Evolutionary conservation across 306 rosid species (phyloP), one percentile per base, ranked within the genome.

Genomic region (Castanopsis chinensis): DNA sequence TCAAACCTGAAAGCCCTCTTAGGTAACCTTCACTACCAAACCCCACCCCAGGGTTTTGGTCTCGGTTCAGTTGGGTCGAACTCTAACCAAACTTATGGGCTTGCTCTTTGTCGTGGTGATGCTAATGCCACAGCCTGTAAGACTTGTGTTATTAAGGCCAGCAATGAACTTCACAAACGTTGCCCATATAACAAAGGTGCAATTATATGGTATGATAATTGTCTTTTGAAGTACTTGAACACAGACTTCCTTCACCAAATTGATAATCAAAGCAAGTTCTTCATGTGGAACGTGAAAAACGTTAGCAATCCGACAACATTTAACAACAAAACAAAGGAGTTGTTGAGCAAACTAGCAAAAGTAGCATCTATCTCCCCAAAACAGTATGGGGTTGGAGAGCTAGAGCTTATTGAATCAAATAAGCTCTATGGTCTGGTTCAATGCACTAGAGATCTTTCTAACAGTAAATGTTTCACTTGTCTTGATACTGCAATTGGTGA

Each of bases 131-230:
- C 14, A 2, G 76, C 54, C 10, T 54, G 76, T 63, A 18, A 19
- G 35, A 53, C 14, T 1, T 72, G 64, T 20, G 13, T 72, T 2
- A 15, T 4, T 10, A 23, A 72, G 23, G 76, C 76, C 11, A 54
- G 43, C 41, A 72, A 15, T 45, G 25, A 72, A 49, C 25, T 28
- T 17, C 23, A 2, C 37, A 18, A 53, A 25, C 27, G 37, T 1
- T 54, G 76, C 76, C 45, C 76, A 1, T 5, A 73, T 30, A 53
- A 54, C 3, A 55, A 73, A 30, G 63, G 76, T 52, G 65, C 65
- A 3, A 27, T 73, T 13, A 30, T 51, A 54, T 73, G 76, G 65
- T 52, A 51, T 5, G 76, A 54, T 23, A 28, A 51, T 10, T 73
- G 65, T 30, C 41, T 73, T 28, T 2, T 25, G 25, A 73, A 53